Evolutionary conservation across 805 yeast species (phyloP).

Genomic region (Yarrowia sp.): DNA sequence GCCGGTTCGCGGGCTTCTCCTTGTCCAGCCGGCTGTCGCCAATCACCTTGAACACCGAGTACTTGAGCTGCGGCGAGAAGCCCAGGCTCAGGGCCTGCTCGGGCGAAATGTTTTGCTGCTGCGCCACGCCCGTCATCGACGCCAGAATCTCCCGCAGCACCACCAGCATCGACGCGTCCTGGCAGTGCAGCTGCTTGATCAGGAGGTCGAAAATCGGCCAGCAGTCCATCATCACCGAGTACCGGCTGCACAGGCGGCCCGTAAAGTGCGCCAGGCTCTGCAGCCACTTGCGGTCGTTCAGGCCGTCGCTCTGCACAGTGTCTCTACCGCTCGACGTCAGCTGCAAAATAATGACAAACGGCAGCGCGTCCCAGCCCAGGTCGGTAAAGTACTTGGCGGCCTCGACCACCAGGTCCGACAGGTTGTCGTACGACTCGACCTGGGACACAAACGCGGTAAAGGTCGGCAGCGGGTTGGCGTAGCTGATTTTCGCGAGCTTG

Average conservation of each 20-base stretch:
- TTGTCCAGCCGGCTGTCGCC: conserved; percentile 56
- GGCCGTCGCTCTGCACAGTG: conserved; percentile 71
- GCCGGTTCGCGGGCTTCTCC: conserved; percentile 47
- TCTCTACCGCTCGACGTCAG: conserved; percentile 61
- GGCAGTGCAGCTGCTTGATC: conserved; percentile 59
- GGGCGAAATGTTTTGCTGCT: conserved; percentile 62
- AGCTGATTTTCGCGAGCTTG: conserved; percentile 65
- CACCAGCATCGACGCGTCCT: conserved; percentile 58
- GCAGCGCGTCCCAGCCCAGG: conserved; percentile 82
- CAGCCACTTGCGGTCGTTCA: conserved; percentile 80
- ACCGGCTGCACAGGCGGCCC: conserved; percentile 62
- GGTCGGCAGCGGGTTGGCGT: conserved; percentile 75
- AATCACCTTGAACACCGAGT: conserved; percentile 55
- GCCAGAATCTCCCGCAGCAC: conserved; percentile 65
- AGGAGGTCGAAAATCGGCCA: conserved; percentile 59
- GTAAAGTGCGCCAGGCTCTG: conserved; percentile 74
- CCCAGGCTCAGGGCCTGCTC: conserved; percentile 65
- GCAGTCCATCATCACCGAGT: conserved; percentile 54
- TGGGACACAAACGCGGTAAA: conserved; percentile 70
- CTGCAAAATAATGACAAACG: conserved; percentile 68
- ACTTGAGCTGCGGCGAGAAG: conserved; percentile 58
- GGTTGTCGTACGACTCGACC: conserved; percentile 87
- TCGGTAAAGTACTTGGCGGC: conserved; percentile 71
- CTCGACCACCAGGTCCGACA: conserved; percentile 72
- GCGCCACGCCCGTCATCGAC: conserved; percentile 77